Base-by-base conservation (phyloP, 2,329 filamentous ascomycete species). In the Pyrenophora graminea region DNA sequence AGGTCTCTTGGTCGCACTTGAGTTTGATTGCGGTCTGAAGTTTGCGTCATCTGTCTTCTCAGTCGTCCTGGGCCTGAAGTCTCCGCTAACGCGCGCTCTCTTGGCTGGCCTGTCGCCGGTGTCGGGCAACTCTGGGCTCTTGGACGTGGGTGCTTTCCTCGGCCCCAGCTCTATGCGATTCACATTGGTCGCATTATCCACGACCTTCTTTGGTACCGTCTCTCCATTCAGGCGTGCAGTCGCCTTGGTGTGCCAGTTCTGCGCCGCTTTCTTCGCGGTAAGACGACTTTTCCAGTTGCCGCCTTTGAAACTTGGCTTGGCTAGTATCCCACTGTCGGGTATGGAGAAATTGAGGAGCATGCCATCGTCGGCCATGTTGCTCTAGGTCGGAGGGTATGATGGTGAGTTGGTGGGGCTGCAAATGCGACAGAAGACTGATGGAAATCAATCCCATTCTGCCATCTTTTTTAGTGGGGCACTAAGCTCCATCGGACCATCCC, bases 281-380 rank as follows among this genome's bases (percentile, higher is more conserved):
- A 93, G 82, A 56, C 94, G 84, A 70, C 96, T 92, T 69, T 89
- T 88, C 94, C 94, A 99, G 64, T 85, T 84, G n/a, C 94, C 94
- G 62, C 94, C 94, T 71, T 89, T 94, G 74, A 95, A 90, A 47
- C 78, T 82, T 3, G 79, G 76, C 61, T 80, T 80, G 81, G 82
- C 79, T 53, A 86, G 81, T 46, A 90, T 71, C 10, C 88, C 82
- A 15, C 79, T 82, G 54, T 90, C 85, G 23, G 84, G 82, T 50
- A 96, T 79, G 64, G 91, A 86, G 71, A 97, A 97, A 67, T 97
- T 97, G 70, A 97, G 80, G 50, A 97, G 83, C 85, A 99, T 89
- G 62, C 91, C 91, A 85, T 96, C 90, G 79, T 97, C 92, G 44
- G 90, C 90, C 92, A 97, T 97, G 33, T 57, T 64, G 57, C 42